Percentiles rank a stretch among this genome's conserved stretches.
These are phyloP conservation scores for Vanilla planifolia DNA, from an alignment of 106 monocot genomes.

Conservation along the genomic window DNA sequence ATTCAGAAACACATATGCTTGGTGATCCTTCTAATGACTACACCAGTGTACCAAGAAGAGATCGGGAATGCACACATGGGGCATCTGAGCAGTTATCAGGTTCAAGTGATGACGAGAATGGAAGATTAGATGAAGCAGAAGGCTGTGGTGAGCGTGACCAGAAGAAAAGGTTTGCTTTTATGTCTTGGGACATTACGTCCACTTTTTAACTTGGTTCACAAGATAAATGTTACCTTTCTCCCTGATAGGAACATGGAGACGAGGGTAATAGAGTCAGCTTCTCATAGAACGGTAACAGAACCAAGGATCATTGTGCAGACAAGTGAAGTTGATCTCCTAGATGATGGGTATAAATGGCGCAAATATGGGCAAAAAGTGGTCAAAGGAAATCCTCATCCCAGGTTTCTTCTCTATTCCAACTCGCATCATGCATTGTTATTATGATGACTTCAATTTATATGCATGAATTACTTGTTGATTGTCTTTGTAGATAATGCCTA, in stretches of 20 bases:
- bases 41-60: conserved; percentile 12
- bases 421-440: neutral
- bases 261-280: conserved; percentile 27
- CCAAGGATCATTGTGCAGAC: conserved; percentile 86
- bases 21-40: neutral
- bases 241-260: conserved; percentile 27
- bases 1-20: neutral
- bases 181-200: neutral
- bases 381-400: conserved; percentile 82
- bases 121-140: conserved; percentile 22
- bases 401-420: conserved; percentile 24
- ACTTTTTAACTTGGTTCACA: neutral
- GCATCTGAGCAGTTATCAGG: conserved; percentile 55
- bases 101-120: conserved; percentile 60
- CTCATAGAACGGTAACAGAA: conserved; percentile 58
- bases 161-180: conserved; percentile 50
- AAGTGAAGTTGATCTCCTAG: conserved; percentile 86
- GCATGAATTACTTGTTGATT: neutral
- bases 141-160: conserved; percentile 31
- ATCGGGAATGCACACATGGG: conserved; percentile 25
- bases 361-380: conserved; percentile 98
- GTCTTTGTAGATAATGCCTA: neutral
- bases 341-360: conserved; percentile 97
- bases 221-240: neutral
- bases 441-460: neutral